Percentiles rank a stretch among this genome's conserved stretches.
These are phyloP conservation scores for Dendrobium catenatum DNA, from an alignment of 106 monocot species.

Conservation along the genomic window DNA sequence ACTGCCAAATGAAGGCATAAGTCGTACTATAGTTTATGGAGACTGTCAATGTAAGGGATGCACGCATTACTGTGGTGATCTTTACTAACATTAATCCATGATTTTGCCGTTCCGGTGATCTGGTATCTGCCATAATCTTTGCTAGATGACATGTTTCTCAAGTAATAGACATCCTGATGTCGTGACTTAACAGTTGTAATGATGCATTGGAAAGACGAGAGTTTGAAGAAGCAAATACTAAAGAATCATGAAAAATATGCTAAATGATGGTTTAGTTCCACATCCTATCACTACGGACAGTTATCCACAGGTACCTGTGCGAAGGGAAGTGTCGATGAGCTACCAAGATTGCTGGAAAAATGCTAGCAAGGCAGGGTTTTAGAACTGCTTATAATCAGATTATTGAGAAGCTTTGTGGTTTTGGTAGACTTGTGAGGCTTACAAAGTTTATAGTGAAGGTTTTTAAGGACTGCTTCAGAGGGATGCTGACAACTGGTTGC, in stretches of 20 bases:
- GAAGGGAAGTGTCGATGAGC: conserved; percentile 62
- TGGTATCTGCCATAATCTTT: conserved; percentile 74
- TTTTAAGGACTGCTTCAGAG: conserved; percentile 70
- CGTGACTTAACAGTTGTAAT: conserved; percentile 80
- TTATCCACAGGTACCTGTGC: conserved; percentile 85
- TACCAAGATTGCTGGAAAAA: conserved; percentile 67
- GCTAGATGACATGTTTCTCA: conserved; percentile 94
- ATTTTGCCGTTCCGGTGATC: conserved; percentile 57
- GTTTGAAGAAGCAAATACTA: conserved; percentile 69
- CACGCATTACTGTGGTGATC: conserved; percentile 70
- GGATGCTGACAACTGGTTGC: conserved; percentile 69
- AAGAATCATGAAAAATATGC: conserved; percentile 77
- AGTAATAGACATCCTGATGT: conserved; percentile 84
- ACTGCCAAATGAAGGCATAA: too few relatives aligned
- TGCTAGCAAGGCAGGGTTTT: conserved; percentile 49
- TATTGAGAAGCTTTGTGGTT: conserved; percentile 73
- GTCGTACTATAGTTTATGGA: conserved; percentile 94
- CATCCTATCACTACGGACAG: conserved; percentile 73
- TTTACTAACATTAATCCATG: conserved; percentile 92
- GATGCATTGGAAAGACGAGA: conserved; percentile 60
- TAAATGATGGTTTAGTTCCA: conserved; percentile 70
- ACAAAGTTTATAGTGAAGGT: conserved; percentile 60
- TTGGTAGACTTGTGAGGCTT: conserved; percentile 77
- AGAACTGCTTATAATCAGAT: conserved; percentile 73
- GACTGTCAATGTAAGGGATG: conserved; percentile 85